A percentile compares a stretch with the other conserved stretches of the same genome.
Conservation (phyloP, 768 basidiomycete genomes). For the Boletus rex-veris region DNA sequence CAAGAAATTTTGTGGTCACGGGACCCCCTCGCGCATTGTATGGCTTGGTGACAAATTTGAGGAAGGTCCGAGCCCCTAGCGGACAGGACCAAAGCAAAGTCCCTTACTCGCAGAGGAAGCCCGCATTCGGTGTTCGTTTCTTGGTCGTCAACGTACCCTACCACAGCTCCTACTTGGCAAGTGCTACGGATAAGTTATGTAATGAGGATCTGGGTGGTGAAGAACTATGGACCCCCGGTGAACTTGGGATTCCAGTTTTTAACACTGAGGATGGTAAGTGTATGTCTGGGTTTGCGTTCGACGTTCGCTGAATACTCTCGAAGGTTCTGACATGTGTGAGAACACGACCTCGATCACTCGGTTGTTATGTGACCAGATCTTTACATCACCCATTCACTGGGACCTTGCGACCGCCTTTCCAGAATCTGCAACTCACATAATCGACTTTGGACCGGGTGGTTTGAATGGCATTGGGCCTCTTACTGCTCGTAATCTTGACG, state of each 20-base stretch:
- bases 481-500: slow-evolving; percentile 87
- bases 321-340: slow-evolving; percentile 82
- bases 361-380: slow-evolving; percentile 91
- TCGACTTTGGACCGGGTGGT: slow-evolving; percentile 97
- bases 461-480: slow-evolving; percentile 89
- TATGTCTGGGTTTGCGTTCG: slow-evolving; percentile 17
- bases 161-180: slow-evolving; percentile 82
- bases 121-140: slow-evolving; percentile 90
- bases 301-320: slow-evolving; percentile 11
- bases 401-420: slow-evolving; percentile 86
- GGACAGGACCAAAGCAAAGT: slow-evolving; percentile 92
- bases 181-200: slow-evolving; percentile 71
- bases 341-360: slow-evolving; percentile 71
- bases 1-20: slow-evolving; percentile 87
- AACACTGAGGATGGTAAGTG: slow-evolving; percentile 87
- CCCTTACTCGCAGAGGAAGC: slow-evolving; percentile 92
- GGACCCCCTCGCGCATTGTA: slow-evolving; percentile 90
- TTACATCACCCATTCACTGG: slow-evolving; percentile 92
- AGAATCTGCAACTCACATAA: slow-evolving; percentile 83
- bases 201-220: slow-evolving; percentile 72
- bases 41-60: slow-evolving; percentile 86
- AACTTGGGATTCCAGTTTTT: slow-evolving; percentile 81
- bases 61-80: slow-evolving; percentile 83
- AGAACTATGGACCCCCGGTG: slow-evolving; percentile 69
- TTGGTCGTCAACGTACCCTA: slow-evolving; percentile 95